A percentile compares a stretch with the other conserved stretches of the same genome.
Conservation (phyloP, 129 eudicot genomes). For the Smallanthus sonchifolius region DNA sequence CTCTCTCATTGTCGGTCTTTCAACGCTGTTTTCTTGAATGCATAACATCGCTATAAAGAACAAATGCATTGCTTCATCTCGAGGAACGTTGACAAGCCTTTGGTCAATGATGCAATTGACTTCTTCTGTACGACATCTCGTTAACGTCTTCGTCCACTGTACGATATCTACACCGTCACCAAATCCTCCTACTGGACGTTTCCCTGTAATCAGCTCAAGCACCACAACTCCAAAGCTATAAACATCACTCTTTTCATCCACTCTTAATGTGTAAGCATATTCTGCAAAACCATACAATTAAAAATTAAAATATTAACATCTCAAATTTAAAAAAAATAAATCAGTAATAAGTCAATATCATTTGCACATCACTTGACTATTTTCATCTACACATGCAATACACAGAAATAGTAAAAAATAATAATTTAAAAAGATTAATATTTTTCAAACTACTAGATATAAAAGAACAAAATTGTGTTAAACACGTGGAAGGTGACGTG, state of each 20-base stretch:
- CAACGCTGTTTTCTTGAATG: slow-evolving; percentile 70
- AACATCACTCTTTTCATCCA: slow-evolving; percentile 93
- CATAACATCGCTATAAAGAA: slow-evolving; percentile 81
- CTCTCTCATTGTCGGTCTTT: slow-evolving; percentile 89
- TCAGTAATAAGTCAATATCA: background rate
- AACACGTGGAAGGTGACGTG: slow-evolving; percentile 31
- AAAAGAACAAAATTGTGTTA: background rate
- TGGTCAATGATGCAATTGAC: slow-evolving; percentile 49
- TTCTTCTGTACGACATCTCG: slow-evolving; percentile 56
- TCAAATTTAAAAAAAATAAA: background rate
- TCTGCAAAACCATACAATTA: slow-evolving; percentile 33
- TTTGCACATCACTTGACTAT: background rate
- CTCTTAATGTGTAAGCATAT: slow-evolving; percentile 79
- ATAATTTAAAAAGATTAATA: background rate
- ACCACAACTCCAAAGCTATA: slow-evolving; percentile 90
- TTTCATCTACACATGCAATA: background rate
- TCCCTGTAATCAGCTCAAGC: slow-evolving; percentile 75
- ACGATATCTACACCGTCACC: slow-evolving; percentile 96
- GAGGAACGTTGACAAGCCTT: slow-evolving; percentile 55
- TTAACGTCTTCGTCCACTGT: slow-evolving; percentile 57
- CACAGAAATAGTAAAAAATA: background rate
- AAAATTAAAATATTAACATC: background rate
- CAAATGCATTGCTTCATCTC: slow-evolving; percentile 75
- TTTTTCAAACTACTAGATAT: background rate
- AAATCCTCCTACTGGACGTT: slow-evolving; percentile 77